Conservation (phyloP, 164 flowering plant genomes). For the Stephania japonica region DNA sequence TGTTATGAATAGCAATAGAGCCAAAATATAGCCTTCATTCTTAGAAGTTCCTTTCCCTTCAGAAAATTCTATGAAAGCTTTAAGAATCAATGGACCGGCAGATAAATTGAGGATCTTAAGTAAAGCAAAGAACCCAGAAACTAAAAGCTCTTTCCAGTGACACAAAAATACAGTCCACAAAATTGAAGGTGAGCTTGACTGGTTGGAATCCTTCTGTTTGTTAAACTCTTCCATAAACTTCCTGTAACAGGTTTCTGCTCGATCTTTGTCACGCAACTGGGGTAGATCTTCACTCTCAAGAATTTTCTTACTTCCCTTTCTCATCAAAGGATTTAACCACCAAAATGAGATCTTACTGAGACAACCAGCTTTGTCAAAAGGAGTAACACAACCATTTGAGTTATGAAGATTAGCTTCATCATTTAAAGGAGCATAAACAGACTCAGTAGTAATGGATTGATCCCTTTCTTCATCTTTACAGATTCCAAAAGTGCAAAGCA, state of each 20-base stretch:
- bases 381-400: conserved; percentile 28
- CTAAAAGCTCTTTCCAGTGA: conserved; percentile 37
- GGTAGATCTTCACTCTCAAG: conserved; percentile 51
- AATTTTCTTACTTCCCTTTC: conserved; percentile 37
- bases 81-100: conserved; percentile 51
- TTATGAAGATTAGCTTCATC: conserved; percentile 14
- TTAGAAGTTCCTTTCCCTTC: conserved; percentile 41
- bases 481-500: conserved; percentile 25
- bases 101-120: conserved; percentile 41
- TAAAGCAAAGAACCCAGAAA: conserved; percentile 59
- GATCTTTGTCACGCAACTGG: conserved; percentile 31
- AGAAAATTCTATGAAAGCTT: conserved; percentile 57
- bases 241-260: conserved; percentile 41
- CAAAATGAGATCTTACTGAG: conserved; percentile 48
- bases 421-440: conserved; percentile 28
- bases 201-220: conserved; percentile 19
- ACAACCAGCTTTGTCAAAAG: conserved; percentile 44
- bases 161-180: conserved; percentile 32
- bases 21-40: conserved; percentile 49
- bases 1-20: conserved; percentile 31
- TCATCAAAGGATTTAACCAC: conserved; percentile 68
- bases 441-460: not conserved
- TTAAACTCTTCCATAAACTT: conserved; percentile 31
- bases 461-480: conserved; percentile 7
- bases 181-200: conserved; percentile 27